A percentile compares a stretch with the other conserved stretches of the same genome.
Evolutionary conservation across 352 stramenopile species (phyloP).

Genomic region (Pythium folliculosum): DNA sequence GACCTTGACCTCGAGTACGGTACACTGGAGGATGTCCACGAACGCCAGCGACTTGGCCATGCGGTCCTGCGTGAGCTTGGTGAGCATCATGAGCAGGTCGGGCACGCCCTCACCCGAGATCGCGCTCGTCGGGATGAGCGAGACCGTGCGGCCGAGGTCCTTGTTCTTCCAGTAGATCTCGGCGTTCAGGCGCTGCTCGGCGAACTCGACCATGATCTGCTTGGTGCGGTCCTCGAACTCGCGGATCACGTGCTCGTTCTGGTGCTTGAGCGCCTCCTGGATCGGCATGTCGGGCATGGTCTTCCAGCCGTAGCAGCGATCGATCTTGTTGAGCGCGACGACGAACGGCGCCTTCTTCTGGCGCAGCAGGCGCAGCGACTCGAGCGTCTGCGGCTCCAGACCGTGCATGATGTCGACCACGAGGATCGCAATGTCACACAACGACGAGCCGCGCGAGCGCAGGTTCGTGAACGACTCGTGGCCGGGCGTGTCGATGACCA

Average conservation of each 20-base stretch:
- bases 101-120: slow-evolving; percentile 98
- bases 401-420: slow-evolving; percentile 99
- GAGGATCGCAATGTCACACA: slow-evolving; percentile 99
- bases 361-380: slow-evolving; percentile 97
- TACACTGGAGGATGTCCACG: slow-evolving; percentile 94
- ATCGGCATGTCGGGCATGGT: slow-evolving; percentile 94
- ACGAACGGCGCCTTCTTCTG: slow-evolving; percentile 97
- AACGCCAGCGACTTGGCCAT: slow-evolving; percentile 91
- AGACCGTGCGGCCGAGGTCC: slow-evolving; percentile 94
- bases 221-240: slow-evolving; percentile 96
- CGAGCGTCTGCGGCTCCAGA: slow-evolving; percentile 98
- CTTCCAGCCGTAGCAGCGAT: slow-evolving; percentile 99
- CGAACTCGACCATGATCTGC: slow-evolving; percentile 94
- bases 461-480: slow-evolving; percentile 99
- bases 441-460: slow-evolving; percentile 93
- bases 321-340: slow-evolving; percentile 99
- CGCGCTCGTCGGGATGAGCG: slow-evolving; percentile 97
- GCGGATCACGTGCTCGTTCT: slow-evolving; percentile 92
- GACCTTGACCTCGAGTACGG: slow-evolving; percentile 99
- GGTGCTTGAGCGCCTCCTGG: slow-evolving; percentile 88
- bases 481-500: slow-evolving; percentile 99
- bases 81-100: slow-evolving; percentile 97
- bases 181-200: slow-evolving; percentile 98
- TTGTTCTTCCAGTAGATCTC: slow-evolving; percentile 99
- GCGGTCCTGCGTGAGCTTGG: slow-evolving; percentile 95